Conservation (phyloP, 2,329 filamentous ascomycete species). For the Calonectria henricotiae region DNA sequence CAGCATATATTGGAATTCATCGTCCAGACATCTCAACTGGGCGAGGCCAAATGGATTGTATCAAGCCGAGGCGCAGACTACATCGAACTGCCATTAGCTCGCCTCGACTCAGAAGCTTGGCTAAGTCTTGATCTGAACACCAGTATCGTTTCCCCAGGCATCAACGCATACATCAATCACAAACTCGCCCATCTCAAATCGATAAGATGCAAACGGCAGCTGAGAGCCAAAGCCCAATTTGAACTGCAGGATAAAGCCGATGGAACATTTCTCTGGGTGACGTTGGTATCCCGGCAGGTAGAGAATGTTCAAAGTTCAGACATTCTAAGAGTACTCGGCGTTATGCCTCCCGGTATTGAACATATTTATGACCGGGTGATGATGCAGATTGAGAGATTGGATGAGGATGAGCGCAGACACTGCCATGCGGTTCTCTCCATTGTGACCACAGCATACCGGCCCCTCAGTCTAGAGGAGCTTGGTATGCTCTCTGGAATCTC, state of each 20-base stretch:
- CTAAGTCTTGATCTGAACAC: constrained; percentile 56
- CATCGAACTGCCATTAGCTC: constrained; percentile 49
- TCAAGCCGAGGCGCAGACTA: constrained; percentile 61
- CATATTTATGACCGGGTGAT: constrained; percentile 61
- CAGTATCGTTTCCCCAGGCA: constrained; percentile 52
- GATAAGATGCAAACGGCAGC: background rate
- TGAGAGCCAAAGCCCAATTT: background rate
- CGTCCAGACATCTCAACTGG: constrained; percentile 14
- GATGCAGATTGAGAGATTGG: constrained; percentile 50
- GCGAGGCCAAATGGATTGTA: constrained; percentile 60
- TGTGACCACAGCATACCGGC: constrained; percentile 55
- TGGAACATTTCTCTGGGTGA: background rate
- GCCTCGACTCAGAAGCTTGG: constrained; percentile 51
- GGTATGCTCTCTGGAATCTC: constrained; percentile 41
- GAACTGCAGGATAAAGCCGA: background rate
- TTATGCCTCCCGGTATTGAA: constrained; percentile 53
- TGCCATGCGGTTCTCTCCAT: constrained; percentile 58
- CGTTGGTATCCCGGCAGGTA: background rate
- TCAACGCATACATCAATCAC: background rate
- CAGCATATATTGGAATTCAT: constrained; percentile 55
- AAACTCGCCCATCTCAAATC: background rate
- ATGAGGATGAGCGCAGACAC: constrained; percentile 48
- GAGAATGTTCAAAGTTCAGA: background rate
- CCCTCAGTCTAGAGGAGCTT: constrained; percentile 59
- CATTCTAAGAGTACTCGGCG: background rate